Evolutionary conservation across 192 early-diverging fungal species (phyloP), one percentile per base, ranked within the genome.

Genomic region (Gaertneriomyces semiglobifer): DNA sequence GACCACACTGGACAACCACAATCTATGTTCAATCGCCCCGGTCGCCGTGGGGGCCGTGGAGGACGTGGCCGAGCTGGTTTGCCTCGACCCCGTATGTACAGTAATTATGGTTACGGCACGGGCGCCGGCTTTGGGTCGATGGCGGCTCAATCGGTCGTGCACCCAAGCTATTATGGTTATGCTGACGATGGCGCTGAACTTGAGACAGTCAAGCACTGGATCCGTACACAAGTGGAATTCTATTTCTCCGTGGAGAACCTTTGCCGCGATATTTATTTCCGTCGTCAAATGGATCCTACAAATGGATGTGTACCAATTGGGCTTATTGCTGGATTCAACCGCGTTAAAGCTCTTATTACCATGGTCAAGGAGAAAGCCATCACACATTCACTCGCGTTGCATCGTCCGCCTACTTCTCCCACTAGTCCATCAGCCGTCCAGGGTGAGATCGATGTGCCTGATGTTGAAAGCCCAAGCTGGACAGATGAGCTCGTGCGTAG

Each of bases 171-270:
- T 33, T 60, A 73, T 54, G 65, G 57, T 10, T 66, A 62, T 45
- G 43, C 19, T 33, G 75, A 77, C 33, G 60, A 53, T 10, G 66
- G 53, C 40, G 33, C 42, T 16, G 79, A 80, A 19, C 16, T 80
- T 11, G 75, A 77, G 16, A 77, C 75, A 12, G 65, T 77, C 40
- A 70, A 59, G 40, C 62, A 56, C 47, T 80, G 79, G 79, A 80
- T 75, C 50, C 69, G 76, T 33, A 58, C 59, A 7, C 79, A 80
- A 58, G 66, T 80, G 74, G 81, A 99, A 73, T 99, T 93, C 77
- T 99, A 99, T 80, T 98, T 98, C 69, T 93, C 91, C 53, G 85
- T 96, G 50, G 95, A 98, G 46, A 99, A 99, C 68, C 80, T 99
- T 57, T 94, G 92, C 88, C 91, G 90, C 58, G 96, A 99, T 74